Evolutionary conservation across 1,284 basidiomycete genomes (phyloP), one percentile per base, ranked within the genome.

Genomic region (Cryptococcus jaspeensis): DNA sequence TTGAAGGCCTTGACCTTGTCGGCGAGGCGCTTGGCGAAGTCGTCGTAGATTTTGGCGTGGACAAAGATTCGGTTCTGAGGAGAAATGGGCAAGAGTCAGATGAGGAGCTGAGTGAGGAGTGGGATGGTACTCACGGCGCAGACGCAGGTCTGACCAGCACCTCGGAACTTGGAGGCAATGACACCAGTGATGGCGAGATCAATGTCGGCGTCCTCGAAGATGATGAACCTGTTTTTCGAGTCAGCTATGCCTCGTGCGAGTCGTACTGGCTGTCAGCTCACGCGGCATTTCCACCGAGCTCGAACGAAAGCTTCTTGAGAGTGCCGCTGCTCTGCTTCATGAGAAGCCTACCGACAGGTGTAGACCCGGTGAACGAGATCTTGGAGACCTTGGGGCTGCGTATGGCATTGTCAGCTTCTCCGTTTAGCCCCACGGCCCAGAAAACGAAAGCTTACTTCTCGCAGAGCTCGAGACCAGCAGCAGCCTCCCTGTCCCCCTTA

Each of bases 131-230:
- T 59, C 18, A 59, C 62, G 11, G 63, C 64, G 47, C 72, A 74
- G 42, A 74, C 70, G 37, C 72, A 81, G 2, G 92, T 94, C 76
- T 98, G 95, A 1, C 94, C 94, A 16, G 84, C 86, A 37, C 81
- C 81, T 45, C 94, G 86, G 85, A 97, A 97, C 79, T 98, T 98
- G 83, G 85, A 90, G 1, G 83, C 66, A 57, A 95, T 81, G 12
- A 89, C 89, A 83, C 91, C 88, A 64, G 87, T 85, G 20, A 97
- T 89, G 20, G 95, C 95, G 53, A 86, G 85, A 61, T 93, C 89
- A 50, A 98, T 83, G 72, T 98, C 87, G 0, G 93, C 93, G 66
- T 98, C 94, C 59, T 92, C 89, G 72, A 98, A 98, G 11, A 98
- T 90, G 64, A 96, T 95, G 78, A 95, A 95, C 0, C 93, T 95